Conservation (phyloP, 1,284 basidiomycete genomes). For the Tetrapyrgos nigripes region DNA sequence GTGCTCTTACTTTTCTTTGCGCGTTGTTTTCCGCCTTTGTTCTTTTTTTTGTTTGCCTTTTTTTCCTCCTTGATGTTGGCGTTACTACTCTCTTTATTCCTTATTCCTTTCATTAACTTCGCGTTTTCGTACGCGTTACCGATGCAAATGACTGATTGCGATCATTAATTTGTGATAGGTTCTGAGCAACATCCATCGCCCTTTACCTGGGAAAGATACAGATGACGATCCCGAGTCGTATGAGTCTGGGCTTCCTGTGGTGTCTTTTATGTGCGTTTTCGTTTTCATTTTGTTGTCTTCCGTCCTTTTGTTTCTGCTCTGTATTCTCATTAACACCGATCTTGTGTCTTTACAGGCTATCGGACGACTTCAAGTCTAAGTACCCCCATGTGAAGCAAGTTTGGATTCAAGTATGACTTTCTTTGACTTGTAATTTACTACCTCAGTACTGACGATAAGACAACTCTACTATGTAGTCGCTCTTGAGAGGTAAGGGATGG, state of each 20-base stretch:
- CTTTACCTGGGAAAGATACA: constrained; percentile 28
- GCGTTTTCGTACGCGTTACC: too few relatives aligned
- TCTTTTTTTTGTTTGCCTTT: too few relatives aligned
- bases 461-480: constrained; percentile 37
- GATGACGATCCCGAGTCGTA: constrained; percentile 52
- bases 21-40: too few relatives aligned
- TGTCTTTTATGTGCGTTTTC: constrained; percentile 60
- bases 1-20: too few relatives aligned
- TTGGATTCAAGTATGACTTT: constrained; percentile 56
- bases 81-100: too few relatives aligned
- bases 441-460: not conserved
- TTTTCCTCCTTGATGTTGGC: too few relatives aligned
- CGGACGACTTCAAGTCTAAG: constrained; percentile 60
- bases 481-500: constrained; percentile 64
- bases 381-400: constrained; percentile 65
- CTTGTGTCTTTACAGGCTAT: constrained; percentile 41
- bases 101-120: too few relatives aligned
- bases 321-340: not conserved
- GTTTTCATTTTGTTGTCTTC: not conserved
- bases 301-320: too few relatives aligned
- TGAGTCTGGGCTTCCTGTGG: constrained; percentile 69
- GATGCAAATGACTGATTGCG: too few relatives aligned
- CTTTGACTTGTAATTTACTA: not conserved
- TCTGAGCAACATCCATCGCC: constrained; percentile 46
- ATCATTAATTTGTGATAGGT: too few relatives aligned